phyloP scores from a whole-genome alignment of 129 eudicot species.

The Centaurea solstitialis region DNA sequence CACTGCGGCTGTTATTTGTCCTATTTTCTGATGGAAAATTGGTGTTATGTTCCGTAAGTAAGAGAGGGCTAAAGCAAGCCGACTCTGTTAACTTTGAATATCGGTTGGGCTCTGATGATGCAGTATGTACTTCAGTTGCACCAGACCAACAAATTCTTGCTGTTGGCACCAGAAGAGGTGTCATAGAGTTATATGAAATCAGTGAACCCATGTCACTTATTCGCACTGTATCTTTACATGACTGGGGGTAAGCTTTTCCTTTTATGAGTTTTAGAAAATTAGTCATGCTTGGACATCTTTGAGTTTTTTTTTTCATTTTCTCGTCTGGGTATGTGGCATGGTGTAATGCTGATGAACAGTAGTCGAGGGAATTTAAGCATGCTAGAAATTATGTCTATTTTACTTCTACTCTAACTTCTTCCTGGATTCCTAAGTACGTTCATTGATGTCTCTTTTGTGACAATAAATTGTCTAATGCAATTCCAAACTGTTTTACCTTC shows the following conservation, averaged over 20 bases:
- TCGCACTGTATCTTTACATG: constrained; percentile 85
- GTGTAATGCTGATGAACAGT: background rate
- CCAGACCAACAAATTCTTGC: constrained; percentile 93
- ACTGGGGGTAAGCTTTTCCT: constrained; percentile 87
- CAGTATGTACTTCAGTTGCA: constrained; percentile 80
- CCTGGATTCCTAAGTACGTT: background rate
- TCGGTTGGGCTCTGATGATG: constrained; percentile 72
- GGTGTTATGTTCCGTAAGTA: constrained; percentile 79
- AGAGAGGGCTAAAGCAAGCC: constrained; percentile 73
- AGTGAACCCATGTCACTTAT: constrained; percentile 69
- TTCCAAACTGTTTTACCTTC: background rate
- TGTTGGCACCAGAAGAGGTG: constrained; percentile 90
- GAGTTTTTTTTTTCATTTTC: background rate
- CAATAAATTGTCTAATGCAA: background rate
- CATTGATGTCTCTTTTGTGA: background rate
- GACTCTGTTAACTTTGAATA: constrained; percentile 78
- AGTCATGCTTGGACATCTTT: constrained; percentile 15
- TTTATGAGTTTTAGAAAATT: constrained; percentile 20
- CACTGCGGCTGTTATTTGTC: constrained; percentile 65
- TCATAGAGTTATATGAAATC: constrained; percentile 77
- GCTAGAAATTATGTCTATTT: background rate
- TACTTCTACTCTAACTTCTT: background rate
- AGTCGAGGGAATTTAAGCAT: background rate
- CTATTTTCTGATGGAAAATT: constrained; percentile 73
- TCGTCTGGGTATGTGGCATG: background rate